Evolutionary conservation across 2,329 filamentous ascomycete genomes (phyloP).

Genomic region (Allantophomopsis cytisporea): DNA sequence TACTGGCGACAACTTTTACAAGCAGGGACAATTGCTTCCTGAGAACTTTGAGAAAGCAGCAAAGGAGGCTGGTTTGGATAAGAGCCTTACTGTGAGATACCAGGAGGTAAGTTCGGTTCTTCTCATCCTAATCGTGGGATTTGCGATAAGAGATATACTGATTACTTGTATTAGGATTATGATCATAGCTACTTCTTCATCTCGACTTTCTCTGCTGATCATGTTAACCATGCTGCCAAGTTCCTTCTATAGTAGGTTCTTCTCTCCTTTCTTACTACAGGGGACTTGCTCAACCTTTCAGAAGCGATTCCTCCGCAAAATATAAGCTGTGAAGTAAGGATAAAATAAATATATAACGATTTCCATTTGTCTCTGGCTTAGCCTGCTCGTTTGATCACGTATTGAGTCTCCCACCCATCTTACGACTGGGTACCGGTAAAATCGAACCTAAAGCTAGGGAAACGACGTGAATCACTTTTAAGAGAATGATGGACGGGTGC

Average conservation of each 20-base stretch:
- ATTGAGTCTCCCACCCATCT: too few relatives aligned
- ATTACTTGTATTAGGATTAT: slow-evolving; percentile 45
- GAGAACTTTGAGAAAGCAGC: slow-evolving; percentile 82
- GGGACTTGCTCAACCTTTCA: slow-evolving; percentile 8
- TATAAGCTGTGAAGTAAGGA: too few relatives aligned
- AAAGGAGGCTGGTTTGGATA: slow-evolving; percentile 56
- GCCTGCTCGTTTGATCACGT: too few relatives aligned
- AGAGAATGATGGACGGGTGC: too few relatives aligned
- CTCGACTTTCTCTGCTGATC: slow-evolving; percentile 77
- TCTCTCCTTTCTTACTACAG: neutral
- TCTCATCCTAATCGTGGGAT: neutral
- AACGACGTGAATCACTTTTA: too few relatives aligned
- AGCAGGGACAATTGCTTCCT: slow-evolving; percentile 80
- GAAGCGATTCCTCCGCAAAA: slow-evolving; percentile 6
- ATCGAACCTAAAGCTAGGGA: too few relatives aligned
- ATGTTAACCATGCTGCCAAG: slow-evolving; percentile 85
- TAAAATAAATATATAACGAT: too few relatives aligned
- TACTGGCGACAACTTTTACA: slow-evolving; percentile 93
- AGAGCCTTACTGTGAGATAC: slow-evolving; percentile 66
- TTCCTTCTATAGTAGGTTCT: slow-evolving; percentile 49
- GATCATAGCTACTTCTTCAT: slow-evolving; percentile 99
- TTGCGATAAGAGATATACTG: neutral
- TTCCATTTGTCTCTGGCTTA: too few relatives aligned
- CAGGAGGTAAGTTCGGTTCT: slow-evolving; percentile 43
- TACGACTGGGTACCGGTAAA: too few relatives aligned